Conservation (phyloP, 139 green algal species). For the Chlamydomonas schloesseri region DNA sequence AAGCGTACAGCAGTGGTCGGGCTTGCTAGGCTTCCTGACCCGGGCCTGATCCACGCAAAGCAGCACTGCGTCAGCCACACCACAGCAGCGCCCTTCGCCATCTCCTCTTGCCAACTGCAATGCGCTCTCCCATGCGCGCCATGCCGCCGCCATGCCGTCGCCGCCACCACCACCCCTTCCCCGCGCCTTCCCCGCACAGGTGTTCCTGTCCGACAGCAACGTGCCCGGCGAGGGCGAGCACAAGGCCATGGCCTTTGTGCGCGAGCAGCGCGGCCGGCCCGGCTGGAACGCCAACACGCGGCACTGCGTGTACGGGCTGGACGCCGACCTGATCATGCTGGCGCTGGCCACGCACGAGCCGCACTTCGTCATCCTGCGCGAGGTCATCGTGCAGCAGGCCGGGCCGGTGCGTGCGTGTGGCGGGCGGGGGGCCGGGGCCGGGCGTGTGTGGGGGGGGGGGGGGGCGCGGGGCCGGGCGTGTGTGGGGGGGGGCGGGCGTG, state of each 20-base stretch:
- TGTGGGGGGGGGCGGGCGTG: no score
- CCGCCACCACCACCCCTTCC: no score
- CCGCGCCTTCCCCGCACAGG: constrained; percentile 54
- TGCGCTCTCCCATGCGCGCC: no score
- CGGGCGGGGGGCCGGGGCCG: neutral
- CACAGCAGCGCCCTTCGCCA: no score
- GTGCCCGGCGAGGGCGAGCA: constrained; percentile 98
- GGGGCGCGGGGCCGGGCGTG: no score
- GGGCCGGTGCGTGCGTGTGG: neutral
- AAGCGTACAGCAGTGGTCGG: no score
- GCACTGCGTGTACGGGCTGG: constrained; percentile 98
- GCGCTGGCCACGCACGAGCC: constrained; percentile 84
- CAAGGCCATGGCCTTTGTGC: constrained; percentile 97
- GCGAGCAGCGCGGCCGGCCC: constrained; percentile 87
- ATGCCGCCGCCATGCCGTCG: no score
- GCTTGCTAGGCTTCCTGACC: no score
- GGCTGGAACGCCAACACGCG: constrained; percentile 92
- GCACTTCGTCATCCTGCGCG: constrained; percentile 88
- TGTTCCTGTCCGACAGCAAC: constrained; percentile 97
- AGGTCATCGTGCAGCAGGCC: constrained; percentile 65
- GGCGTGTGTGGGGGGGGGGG: neutral
- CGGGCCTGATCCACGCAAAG: no score
- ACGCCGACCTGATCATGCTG: constrained; percentile 99
- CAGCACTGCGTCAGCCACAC: no score
- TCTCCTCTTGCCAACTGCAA: no score